Evolutionary conservation across 106 monocot species (phyloP).

Genomic region (Narthecium ossifragum): DNA sequence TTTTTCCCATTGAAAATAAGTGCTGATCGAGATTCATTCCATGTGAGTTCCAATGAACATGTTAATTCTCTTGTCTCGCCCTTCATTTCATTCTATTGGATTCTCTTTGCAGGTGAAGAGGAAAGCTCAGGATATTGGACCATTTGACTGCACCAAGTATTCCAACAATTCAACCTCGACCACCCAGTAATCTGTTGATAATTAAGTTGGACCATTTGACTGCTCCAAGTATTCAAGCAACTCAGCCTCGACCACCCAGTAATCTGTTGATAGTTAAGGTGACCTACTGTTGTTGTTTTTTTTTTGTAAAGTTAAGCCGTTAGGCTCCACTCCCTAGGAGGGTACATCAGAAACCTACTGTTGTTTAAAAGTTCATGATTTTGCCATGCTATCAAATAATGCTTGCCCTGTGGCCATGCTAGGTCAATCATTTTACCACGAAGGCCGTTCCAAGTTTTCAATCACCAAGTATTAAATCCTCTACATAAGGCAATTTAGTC

Average conservation of each 20-base stretch:
- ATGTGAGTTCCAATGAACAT: background rate
- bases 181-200: conserved; percentile 1
- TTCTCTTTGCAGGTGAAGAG: conserved; percentile 44
- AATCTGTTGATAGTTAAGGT: conserved; percentile 11
- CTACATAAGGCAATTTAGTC: no score
- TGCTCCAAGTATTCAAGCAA: conserved; percentile 56
- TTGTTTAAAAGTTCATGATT: no score
- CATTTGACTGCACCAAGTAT: conserved; percentile 69
- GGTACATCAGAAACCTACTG: no score
- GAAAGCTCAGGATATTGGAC: conserved; percentile 49
- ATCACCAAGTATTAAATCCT: no score
- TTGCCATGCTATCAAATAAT: no score
- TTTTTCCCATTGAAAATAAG: no score
- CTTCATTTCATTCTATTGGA: background rate
- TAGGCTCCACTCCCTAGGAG: no score
- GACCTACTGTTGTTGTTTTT: no score
- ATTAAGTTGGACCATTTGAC: conserved; percentile 66
- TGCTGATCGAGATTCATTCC: background rate
- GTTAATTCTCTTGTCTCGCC: background rate
- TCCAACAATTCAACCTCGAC: conserved; percentile 23
- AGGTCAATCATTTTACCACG: no score
- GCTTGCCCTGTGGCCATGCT: no score
- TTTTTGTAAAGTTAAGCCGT: no score
- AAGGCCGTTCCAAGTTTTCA: conserved; percentile 59
- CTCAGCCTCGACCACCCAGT: conserved; percentile 9